These are phyloP conservation scores for Phytophthora constricta DNA, from an alignment of 352 stramenopile genomes.

Conservation along the genomic window DNA sequence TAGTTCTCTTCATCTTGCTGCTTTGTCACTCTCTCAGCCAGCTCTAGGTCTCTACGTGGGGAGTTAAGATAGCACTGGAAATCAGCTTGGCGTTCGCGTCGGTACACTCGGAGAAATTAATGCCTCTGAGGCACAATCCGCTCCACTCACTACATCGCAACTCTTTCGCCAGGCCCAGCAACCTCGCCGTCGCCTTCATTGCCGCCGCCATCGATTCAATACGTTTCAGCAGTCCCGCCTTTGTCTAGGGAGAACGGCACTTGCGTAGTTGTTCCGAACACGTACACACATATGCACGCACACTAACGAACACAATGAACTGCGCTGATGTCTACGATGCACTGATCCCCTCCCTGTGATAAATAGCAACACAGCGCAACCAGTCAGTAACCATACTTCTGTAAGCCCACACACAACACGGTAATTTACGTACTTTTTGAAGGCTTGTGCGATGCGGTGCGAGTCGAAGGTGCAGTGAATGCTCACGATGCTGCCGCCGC, in stretches of 20 bases:
- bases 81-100: neutral
- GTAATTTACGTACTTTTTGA: slow-evolving; percentile 74
- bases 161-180: no score
- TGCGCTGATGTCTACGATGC: slow-evolving; percentile 56
- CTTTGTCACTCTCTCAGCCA: neutral
- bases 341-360: slow-evolving; percentile 73
- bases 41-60: neutral
- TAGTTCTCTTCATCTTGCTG: neutral
- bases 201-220: neutral
- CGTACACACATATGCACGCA: slow-evolving; percentile 42
- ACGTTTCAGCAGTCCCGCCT: neutral
- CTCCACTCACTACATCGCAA: neutral
- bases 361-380: slow-evolving; percentile 24
- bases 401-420: slow-evolving; percentile 10
- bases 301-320: slow-evolving; percentile 40
- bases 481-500: slow-evolving; percentile 71
- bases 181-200: neutral
- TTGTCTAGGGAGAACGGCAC: slow-evolving; percentile 13
- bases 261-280: slow-evolving; percentile 25
- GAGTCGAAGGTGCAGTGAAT: slow-evolving; percentile 92
- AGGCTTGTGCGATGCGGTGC: slow-evolving; percentile 81
- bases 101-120: no score
- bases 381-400: slow-evolving; percentile 18
- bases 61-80: neutral
- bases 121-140: no score